phyloP scores from a whole-genome alignment of 2,329 filamentous ascomycete genomes.

The Colletotrichum godetiae region DNA sequence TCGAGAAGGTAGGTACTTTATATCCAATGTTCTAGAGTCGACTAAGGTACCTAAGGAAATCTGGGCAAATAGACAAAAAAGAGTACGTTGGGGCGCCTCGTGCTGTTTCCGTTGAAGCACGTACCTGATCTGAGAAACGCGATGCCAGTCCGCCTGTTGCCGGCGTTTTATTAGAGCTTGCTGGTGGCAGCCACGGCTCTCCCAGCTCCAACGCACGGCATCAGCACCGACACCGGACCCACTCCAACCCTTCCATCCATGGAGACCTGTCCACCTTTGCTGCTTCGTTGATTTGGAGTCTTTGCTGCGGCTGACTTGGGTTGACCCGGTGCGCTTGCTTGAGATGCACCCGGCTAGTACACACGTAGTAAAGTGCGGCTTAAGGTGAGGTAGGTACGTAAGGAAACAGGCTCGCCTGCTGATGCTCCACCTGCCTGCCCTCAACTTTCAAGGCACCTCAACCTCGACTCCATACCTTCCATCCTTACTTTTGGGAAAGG shows the following conservation, averaged over 20 bases:
- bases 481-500: background rate
- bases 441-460: background rate
- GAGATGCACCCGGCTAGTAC: background rate
- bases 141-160: conserved; percentile 12
- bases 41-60: background rate
- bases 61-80: background rate
- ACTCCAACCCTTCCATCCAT: background rate
- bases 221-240: conserved; percentile 12
- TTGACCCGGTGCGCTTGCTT: background rate
- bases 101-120: background rate
- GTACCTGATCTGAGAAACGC: background rate
- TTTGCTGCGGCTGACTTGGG: conserved; percentile 1
- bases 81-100: background rate
- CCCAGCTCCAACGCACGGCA: conserved; percentile 12
- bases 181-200: conserved; percentile 16
- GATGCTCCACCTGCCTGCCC: background rate
- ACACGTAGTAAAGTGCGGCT: background rate
- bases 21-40: too few species aligned
- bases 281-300: background rate
- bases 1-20: background rate
- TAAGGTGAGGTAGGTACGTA: background rate
- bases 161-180: conserved; percentile 13
- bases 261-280: background rate
- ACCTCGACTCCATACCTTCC: background rate
- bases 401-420: background rate